Conservation (phyloP, 2,329 filamentous ascomycete species). For the Xylariomycetidae sp. region DNA sequence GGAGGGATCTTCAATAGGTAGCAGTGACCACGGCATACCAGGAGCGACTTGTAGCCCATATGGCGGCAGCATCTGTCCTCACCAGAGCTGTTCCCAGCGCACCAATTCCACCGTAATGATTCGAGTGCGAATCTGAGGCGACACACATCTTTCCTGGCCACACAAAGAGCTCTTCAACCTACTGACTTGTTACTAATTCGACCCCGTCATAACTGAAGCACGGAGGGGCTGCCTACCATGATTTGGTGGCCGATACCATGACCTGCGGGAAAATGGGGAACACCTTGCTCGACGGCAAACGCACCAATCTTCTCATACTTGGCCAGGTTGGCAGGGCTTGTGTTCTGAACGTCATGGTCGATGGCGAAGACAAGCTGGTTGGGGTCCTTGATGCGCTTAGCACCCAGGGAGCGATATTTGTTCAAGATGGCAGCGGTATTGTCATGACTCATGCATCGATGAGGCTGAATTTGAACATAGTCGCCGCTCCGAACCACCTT, state of each 20-base stretch:
- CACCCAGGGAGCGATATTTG: slow-evolving; percentile 82
- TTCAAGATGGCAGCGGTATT: slow-evolving; percentile 47
- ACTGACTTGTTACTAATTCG: no score
- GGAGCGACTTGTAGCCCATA: slow-evolving; percentile 77
- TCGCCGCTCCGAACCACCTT: slow-evolving; percentile 77
- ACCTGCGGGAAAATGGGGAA: slow-evolving; percentile 73
- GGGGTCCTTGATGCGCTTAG: slow-evolving; percentile 65
- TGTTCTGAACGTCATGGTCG: slow-evolving; percentile 56
- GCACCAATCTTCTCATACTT: slow-evolving; percentile 80
- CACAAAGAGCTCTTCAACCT: slow-evolving; percentile 3
- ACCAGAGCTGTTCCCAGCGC: neutral
- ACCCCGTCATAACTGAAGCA: neutral
- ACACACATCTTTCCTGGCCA: slow-evolving; percentile 5
- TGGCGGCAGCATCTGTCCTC: slow-evolving; percentile 35
- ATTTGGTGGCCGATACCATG: slow-evolving; percentile 87
- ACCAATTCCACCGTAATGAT: slow-evolving; percentile 2
- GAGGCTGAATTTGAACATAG: slow-evolving; percentile 72
- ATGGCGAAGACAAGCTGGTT: slow-evolving; percentile 72
- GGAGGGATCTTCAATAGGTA: no score
- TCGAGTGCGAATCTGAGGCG: slow-evolving; percentile 1
- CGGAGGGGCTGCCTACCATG: slow-evolving; percentile 58
- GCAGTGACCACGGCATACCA: no score
- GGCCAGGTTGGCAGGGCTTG: slow-evolving; percentile 68
- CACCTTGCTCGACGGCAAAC: slow-evolving; percentile 74
- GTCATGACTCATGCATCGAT: slow-evolving; percentile 81